Evolutionary conservation across 108 stramenopile genomes (phyloP).

Genomic region (Cyclostephanos invisitatus): DNA sequence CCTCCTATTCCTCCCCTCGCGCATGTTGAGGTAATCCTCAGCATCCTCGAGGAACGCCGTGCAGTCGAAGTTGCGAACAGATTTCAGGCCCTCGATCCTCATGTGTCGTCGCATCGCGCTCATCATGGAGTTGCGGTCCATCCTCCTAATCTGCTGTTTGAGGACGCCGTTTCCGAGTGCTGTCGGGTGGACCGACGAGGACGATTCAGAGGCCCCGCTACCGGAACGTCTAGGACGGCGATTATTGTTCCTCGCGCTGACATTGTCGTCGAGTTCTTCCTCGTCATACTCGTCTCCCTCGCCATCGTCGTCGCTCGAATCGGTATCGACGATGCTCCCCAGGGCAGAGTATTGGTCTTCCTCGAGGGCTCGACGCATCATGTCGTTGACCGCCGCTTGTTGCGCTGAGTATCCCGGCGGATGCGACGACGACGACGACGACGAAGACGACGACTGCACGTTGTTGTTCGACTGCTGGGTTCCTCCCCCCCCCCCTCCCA

Average conservation of each 20-base stretch:
- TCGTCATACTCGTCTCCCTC: background rate
- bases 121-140: slow-evolving; percentile 38
- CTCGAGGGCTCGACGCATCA: slow-evolving; percentile 83
- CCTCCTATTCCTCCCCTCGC: slow-evolving; percentile 1
- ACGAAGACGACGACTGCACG: background rate
- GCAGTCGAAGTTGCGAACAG: slow-evolving; percentile 35
- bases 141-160: background rate
- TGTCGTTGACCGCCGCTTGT: slow-evolving; percentile 80
- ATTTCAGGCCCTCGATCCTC: slow-evolving; percentile 39
- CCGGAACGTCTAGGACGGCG: slow-evolving; percentile 1
- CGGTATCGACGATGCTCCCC: slow-evolving; percentile 68
- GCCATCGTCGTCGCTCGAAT: slow-evolving; percentile 39
- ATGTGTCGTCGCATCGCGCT: slow-evolving; percentile 32
- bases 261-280: background rate
- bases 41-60: slow-evolving; percentile 45
- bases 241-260: background rate
- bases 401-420: slow-evolving; percentile 51
- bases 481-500: background rate
- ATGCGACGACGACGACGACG: slow-evolving; percentile 5
- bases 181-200: background rate
- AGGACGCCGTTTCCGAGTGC: background rate
- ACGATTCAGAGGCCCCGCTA: background rate
- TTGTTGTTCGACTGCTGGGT: slow-evolving; percentile 3
- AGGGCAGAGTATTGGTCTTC: slow-evolving; percentile 84
- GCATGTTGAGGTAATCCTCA: slow-evolving; percentile 35